A percentile compares a stretch with the other conserved stretches of the same genome.
phyloP scores from a whole-genome alignment of 1,284 basidiomycete species.

The Moesziomyces parantarcticus region DNA sequence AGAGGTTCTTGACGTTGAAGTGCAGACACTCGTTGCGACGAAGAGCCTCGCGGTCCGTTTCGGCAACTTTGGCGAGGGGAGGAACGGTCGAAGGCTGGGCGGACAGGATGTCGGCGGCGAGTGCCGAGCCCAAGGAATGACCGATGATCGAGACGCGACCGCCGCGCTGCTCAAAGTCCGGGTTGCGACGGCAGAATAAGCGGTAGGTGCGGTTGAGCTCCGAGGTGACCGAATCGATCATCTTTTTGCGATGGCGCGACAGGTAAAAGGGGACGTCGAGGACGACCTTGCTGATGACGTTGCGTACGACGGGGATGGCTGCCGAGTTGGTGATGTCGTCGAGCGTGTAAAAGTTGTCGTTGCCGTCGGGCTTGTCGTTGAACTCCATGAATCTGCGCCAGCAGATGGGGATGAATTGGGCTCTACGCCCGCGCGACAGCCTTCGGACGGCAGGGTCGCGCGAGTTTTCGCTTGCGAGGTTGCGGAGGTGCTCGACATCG shows the following conservation, averaged over 20 bases:
- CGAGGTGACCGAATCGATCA: constrained; percentile 70
- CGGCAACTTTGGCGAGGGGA: constrained; percentile 21
- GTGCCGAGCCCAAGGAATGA: constrained; percentile 72
- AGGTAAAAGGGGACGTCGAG: constrained; percentile 71
- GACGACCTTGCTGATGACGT: constrained; percentile 66
- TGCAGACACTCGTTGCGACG: constrained; percentile 43
- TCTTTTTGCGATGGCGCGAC: constrained; percentile 69
- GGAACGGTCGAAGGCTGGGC: constrained; percentile 72
- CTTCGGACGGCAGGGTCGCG: constrained; percentile 40
- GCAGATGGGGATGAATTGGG: constrained; percentile 73
- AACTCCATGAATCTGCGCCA: constrained; percentile 71
- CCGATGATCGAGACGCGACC: constrained; percentile 70
- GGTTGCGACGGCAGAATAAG: constrained; percentile 73
- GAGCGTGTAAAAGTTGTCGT: constrained; percentile 69
- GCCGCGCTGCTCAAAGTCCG: constrained; percentile 68
- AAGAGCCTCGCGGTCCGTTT: constrained; percentile 15
- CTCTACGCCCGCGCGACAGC: constrained; percentile 65
- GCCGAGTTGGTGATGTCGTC: constrained; percentile 64
- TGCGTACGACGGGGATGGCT: constrained; percentile 53
- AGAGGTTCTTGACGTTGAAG: constrained; percentile 71
- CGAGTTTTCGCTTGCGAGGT: constrained; percentile 44
- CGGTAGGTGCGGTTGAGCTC: constrained; percentile 70
- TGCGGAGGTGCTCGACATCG: constrained; percentile 57
- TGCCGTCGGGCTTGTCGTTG: constrained; percentile 60
- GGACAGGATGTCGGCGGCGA: constrained; percentile 72